Conservation (phyloP, 2,329 filamentous ascomycete species). For the Cytospora leucostoma region DNA sequence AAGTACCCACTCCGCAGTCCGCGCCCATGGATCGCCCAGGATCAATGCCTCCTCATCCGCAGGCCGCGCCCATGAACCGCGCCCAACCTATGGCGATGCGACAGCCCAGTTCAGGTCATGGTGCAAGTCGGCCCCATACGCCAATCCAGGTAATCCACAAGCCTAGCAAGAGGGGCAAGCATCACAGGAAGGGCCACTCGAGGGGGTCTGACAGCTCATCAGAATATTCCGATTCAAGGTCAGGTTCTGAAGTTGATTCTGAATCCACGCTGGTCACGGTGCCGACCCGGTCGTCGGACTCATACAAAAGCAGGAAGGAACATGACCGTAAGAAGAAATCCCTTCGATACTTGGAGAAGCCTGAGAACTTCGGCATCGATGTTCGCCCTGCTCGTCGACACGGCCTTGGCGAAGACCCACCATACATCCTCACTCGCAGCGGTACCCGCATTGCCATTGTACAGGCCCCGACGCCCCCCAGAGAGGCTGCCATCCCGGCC, state of each 20-base stretch:
- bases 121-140: slow-evolving; percentile 2
- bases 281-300: slow-evolving; percentile 15
- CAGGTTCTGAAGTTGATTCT: slow-evolving; percentile 6
- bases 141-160: slow-evolving; percentile 14
- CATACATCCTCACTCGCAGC: slow-evolving; percentile 19
- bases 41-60: neutral
- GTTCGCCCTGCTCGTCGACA: slow-evolving; percentile 13
- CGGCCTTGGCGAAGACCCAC: neutral
- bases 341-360: slow-evolving; percentile 10
- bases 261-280: slow-evolving; percentile 8
- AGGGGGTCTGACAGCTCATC: slow-evolving; percentile 17
- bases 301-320: neutral
- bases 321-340: neutral
- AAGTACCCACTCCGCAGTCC: neutral
- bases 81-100: slow-evolving; percentile 8
- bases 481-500: slow-evolving; percentile 5
- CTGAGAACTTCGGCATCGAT: slow-evolving; percentile 5
- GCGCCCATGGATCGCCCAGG: neutral
- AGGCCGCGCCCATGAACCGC: neutral
- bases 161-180: slow-evolving; percentile 4
- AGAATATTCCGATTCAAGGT: slow-evolving; percentile 9
- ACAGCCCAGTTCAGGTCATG: slow-evolving; percentile 2
- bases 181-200: slow-evolving; percentile 10
- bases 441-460: slow-evolving; percentile 12
- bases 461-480: neutral